phyloP scores from a whole-genome alignment of 129 eudicot species.

The Centaurea solstitialis region DNA sequence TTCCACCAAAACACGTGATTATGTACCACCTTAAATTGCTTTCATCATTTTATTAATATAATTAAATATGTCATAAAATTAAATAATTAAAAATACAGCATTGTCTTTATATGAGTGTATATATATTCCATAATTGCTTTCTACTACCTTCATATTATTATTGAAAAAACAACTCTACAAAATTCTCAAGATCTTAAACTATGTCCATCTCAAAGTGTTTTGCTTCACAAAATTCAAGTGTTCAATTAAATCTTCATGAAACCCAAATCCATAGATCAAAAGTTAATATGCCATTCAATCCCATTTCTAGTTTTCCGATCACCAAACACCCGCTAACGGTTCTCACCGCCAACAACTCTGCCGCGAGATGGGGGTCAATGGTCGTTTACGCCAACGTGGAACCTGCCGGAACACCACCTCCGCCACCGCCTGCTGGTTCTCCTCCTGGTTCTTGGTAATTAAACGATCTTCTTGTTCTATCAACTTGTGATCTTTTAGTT shows the following conservation, averaged over 20 bases:
- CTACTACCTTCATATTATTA: not conserved
- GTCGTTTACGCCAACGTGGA: conserved; percentile 22
- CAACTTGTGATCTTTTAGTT: not conserved
- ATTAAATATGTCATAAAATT: not conserved
- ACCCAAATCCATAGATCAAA: conserved; percentile 19
- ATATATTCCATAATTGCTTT: conserved; percentile 20
- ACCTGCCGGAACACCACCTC: conserved; percentile 29
- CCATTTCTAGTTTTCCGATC: conserved; percentile 30
- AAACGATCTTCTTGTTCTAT: not conserved
- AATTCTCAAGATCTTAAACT: conserved; percentile 20
- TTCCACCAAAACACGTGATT: conserved; percentile 25
- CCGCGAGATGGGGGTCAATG: conserved; percentile 24
- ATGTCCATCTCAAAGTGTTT: conserved; percentile 27
- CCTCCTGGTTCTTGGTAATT: conserved; percentile 30
- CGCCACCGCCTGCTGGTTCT: conserved; percentile 21
- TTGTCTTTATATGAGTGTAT: not conserved
- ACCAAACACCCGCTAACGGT: conserved; percentile 4
- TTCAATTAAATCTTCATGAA: conserved; percentile 20
- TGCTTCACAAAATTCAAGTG: conserved; percentile 19
- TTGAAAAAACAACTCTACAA: not conserved
- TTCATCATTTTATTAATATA: not conserved
- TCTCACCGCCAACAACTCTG: conserved; percentile 12
- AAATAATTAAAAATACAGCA: conserved; percentile 9
- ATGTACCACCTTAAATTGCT: conserved; percentile 11
- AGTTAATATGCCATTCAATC: conserved; percentile 18